Base-by-base conservation (phyloP, 2,329 filamentous ascomycete species). In the Aspergillus bombycis region DNA sequence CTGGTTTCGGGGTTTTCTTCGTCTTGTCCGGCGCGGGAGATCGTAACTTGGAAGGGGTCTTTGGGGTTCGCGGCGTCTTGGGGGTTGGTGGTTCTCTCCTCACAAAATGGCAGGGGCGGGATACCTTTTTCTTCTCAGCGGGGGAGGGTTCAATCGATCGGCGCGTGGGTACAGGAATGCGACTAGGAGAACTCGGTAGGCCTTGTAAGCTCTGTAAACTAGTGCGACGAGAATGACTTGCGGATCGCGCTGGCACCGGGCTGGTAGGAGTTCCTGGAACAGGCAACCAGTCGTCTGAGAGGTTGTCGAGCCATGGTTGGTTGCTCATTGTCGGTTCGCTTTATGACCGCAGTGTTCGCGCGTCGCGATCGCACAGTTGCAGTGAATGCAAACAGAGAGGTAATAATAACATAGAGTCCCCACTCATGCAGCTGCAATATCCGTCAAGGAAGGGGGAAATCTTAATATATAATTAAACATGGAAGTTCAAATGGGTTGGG, bases 251-350 rank as follows among this genome's bases (percentile, higher is more conserved):
- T 34, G 74, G 72, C 23, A 59, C 60, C 11, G 73, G 74, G 46
- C 70, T 75, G 54, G 73, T 76, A 21, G 78, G 78, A 23, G 77
- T 77, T 38, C 67, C 71, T 63, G 74, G 77, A 62, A 74, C 70
- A 19, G 77, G 77, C 9, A 76, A 72, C 79, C 79, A 81, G 71
- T 81, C 79, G 64, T 81, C 79, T 19, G 77, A 78, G 14, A 81
- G 75, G 58, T 73, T 77, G 64, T 80, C 77, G 53, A 81, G 77
- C 79, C 79, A 81, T 72, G 79, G 79, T 70, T 78, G 73, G 61
- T 67, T 65, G 65, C 70, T 69, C 75, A 77, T 77, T 67, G 68
- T 74, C 62, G 48, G 21, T 61, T 38, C 54, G 36, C 30, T 38
- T 61, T 55, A 55, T 36, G 54, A 55, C 38, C 62, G 46, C 61